Conservation (phyloP, 2,329 filamentous ascomycete species). For the Aspergillus flavus region DNA sequence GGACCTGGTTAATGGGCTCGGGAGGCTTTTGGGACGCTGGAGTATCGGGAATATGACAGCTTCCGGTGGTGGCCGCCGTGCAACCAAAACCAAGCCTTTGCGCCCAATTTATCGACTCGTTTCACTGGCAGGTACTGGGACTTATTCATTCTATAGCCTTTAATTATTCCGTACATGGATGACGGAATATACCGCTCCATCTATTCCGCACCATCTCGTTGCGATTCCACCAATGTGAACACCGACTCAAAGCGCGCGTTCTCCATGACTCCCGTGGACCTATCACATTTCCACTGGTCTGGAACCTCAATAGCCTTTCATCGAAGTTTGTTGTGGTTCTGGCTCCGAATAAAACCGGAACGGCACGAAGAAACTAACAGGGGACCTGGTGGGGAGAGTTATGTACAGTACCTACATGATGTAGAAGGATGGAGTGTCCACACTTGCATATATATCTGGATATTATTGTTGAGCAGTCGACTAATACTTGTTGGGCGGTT, state of each 20-base stretch:
- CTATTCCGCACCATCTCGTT: background rate
- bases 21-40: conserved; percentile 9
- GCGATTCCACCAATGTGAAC: background rate
- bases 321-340: background rate
- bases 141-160: background rate
- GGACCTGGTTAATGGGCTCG: conserved; percentile 13
- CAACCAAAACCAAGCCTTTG: background rate
- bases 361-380: conserved; percentile 2
- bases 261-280: conserved; percentile 16
- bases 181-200: background rate
- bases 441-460: background rate
- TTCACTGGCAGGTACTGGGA: background rate
- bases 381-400: conserved; percentile 1
- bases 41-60: conserved; percentile 1
- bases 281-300: conserved; percentile 23
- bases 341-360: conserved; percentile 15
- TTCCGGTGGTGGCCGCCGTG: background rate
- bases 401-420: background rate
- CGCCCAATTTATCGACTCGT: background rate
- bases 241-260: conserved; percentile 1
- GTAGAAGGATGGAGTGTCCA: background rate
- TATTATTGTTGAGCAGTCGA: background rate
- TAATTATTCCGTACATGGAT: background rate
- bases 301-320: conserved; percentile 16
- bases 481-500: background rate